Evolutionary conservation across 257 asterid genomes (phyloP).

Genomic region (Striga asiatica): DNA sequence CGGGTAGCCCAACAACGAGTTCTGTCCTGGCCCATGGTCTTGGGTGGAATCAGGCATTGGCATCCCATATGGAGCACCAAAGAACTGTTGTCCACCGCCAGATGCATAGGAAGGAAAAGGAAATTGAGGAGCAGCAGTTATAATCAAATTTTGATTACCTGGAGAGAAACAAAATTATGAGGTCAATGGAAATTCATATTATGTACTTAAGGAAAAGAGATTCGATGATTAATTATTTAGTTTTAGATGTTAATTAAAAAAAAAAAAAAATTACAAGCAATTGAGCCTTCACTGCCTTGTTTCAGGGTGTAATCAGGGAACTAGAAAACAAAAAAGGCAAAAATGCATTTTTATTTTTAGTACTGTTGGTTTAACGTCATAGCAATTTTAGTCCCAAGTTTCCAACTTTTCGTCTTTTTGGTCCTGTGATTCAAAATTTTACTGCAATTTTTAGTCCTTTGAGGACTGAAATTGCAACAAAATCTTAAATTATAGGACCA

Average conservation of each 20-base stretch:
- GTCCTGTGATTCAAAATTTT: too few species aligned
- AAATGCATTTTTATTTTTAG: too few species aligned
- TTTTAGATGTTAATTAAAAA: neutral
- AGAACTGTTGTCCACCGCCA: slow-evolving; percentile 59
- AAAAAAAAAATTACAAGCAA: too few species aligned
- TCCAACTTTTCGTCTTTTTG: too few species aligned
- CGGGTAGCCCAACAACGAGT: slow-evolving; percentile 48
- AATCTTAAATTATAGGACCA: too few species aligned
- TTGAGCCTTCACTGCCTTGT: too few species aligned
- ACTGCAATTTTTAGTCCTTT: too few species aligned
- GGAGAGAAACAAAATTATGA: slow-evolving; percentile 28
- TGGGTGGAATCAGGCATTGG: slow-evolving; percentile 45
- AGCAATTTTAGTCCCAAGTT: too few species aligned
- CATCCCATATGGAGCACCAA: slow-evolving; percentile 51
- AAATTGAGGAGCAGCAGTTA: slow-evolving; percentile 54
- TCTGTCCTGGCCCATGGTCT: slow-evolving; percentile 63
- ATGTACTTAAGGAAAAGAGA: neutral
- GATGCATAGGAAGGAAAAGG: slow-evolving; percentile 52
- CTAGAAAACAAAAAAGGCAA: too few species aligned
- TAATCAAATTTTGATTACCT: slow-evolving; percentile 32
- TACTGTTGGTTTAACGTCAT: too few species aligned
- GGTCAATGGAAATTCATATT: slow-evolving; percentile 24
- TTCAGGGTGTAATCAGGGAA: too few species aligned
- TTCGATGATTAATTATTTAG: neutral
- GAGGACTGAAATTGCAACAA: too few species aligned